A percentile compares a stretch with the other conserved stretches of the same genome.
phyloP scores from a whole-genome alignment of 2,329 filamentous ascomycete genomes.

The Mycogone perniciosa region DNA sequence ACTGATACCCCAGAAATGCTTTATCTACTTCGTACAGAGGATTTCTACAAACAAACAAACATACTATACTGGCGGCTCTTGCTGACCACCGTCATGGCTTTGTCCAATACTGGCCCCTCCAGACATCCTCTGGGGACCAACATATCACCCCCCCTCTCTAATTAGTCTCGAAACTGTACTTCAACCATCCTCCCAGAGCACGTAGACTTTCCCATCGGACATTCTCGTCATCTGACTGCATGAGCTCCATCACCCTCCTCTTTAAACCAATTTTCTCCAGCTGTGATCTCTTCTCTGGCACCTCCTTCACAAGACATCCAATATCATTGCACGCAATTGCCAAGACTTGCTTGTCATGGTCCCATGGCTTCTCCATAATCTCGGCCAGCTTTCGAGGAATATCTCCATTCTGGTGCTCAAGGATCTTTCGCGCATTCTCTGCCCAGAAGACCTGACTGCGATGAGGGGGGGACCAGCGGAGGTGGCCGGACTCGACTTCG shows the following conservation, averaged over 20 bases:
- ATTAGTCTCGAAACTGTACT: conserved; percentile 53
- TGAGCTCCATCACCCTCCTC: conserved; percentile 83
- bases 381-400: conserved; percentile 76
- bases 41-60: conserved; percentile 3
- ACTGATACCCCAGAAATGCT: conserved; percentile 21
- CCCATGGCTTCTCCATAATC: conserved; percentile 68
- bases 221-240: conserved; percentile 81
- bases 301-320: conserved; percentile 80
- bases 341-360: conserved; percentile 78
- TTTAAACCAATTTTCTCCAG: conserved; percentile 83
- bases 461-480: conserved; percentile 90
- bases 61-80: neutral
- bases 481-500: conserved; percentile 77
- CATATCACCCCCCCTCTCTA: conserved; percentile 9
- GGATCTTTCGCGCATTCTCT: conserved; percentile 80
- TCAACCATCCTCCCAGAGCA: conserved; percentile 63
- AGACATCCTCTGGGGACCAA: no score
- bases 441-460: conserved; percentile 83
- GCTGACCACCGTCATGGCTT: no score
- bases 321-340: conserved; percentile 92
- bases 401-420: conserved; percentile 75
- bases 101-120: neutral
- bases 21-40: conserved; percentile 18
- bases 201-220: conserved; percentile 90
- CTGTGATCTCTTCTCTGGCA: conserved; percentile 72